Evolutionary conservation across 1,284 basidiomycete species (phyloP).

Genomic region (Cystobasidium slooffiae): DNA sequence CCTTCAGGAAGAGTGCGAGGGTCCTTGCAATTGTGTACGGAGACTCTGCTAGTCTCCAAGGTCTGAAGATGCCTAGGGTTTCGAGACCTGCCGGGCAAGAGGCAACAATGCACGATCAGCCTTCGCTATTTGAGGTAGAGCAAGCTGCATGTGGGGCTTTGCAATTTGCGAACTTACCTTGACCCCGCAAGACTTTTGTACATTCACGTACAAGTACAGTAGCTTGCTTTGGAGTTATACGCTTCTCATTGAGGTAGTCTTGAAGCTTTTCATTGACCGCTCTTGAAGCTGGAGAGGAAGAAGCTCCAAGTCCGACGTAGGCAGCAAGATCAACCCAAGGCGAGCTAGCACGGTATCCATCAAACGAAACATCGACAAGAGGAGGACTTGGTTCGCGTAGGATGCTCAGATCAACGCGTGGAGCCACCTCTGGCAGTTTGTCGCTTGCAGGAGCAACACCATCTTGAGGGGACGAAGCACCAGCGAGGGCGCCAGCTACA

Average conservation of each 20-base stretch:
- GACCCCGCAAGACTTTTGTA: conserved; percentile 23
- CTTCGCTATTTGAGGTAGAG: not conserved
- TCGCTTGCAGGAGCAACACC: not conserved
- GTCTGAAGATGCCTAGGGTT: conserved; percentile 43
- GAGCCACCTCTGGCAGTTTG: not conserved
- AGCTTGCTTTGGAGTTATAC: conserved; percentile 28
- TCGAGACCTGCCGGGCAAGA: conserved; percentile 16
- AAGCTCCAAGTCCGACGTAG: conserved; percentile 9
- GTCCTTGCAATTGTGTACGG: conserved; percentile 20
- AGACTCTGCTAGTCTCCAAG: conserved; percentile 38
- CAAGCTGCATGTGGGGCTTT: too few species aligned
- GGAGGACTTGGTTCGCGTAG: conserved; percentile 24
- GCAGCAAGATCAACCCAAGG: conserved; percentile 39
- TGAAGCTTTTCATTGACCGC: conserved; percentile 21
- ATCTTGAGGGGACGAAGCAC: not conserved
- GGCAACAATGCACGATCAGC: not conserved
- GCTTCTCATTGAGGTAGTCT: conserved; percentile 15
- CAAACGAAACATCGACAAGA: conserved; percentile 7
- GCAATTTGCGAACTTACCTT: conserved; percentile 18
- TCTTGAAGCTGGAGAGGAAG: not conserved
- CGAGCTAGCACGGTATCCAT: conserved; percentile 12
- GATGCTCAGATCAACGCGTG: conserved; percentile 19
- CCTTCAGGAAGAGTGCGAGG: conserved; percentile 30
- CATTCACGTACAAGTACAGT: conserved; percentile 34
- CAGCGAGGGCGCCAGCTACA: not conserved